These are phyloP conservation scores for Quercus phellos DNA, from an alignment of 331 rosid species.

Conservation along the genomic window DNA sequence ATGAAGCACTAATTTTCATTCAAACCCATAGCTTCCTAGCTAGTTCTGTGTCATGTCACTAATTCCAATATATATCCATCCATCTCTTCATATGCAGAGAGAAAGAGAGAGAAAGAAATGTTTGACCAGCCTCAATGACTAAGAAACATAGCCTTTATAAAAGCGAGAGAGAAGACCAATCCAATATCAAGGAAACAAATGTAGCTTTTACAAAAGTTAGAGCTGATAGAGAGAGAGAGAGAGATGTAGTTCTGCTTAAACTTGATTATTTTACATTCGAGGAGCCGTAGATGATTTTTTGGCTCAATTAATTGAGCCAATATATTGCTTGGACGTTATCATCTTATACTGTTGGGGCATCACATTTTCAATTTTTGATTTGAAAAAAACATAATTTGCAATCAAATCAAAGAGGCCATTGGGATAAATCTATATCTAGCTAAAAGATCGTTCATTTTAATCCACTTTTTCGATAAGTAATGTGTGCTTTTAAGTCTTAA, in stretches of 20 bases:
- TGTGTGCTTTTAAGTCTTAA: background rate
- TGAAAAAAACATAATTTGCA: background rate
- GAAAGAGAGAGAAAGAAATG: background rate
- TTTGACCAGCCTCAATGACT: constrained; percentile 10
- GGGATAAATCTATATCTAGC: background rate
- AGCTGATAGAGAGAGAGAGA: background rate
- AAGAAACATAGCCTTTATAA: constrained; percentile 13
- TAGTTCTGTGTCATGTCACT: background rate
- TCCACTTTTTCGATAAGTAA: background rate
- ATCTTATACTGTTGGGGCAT: background rate
- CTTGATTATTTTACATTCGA: background rate
- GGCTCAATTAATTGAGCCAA: background rate
- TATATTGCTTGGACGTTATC: background rate
- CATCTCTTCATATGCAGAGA: background rate
- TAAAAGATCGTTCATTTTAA: background rate
- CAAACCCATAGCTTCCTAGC: background rate
- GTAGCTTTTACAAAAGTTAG: background rate
- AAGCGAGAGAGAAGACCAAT: constrained; percentile 9
- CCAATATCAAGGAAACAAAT: background rate
- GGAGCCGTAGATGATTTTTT: background rate
- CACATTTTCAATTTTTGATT: background rate
- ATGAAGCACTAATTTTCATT: constrained; percentile 13
- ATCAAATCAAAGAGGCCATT: background rate
- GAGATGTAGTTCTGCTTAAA: background rate
- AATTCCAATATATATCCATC: background rate